Conservation (phyloP, 2,329 filamentous ascomycete species). For the Beauveria varroae region DNA sequence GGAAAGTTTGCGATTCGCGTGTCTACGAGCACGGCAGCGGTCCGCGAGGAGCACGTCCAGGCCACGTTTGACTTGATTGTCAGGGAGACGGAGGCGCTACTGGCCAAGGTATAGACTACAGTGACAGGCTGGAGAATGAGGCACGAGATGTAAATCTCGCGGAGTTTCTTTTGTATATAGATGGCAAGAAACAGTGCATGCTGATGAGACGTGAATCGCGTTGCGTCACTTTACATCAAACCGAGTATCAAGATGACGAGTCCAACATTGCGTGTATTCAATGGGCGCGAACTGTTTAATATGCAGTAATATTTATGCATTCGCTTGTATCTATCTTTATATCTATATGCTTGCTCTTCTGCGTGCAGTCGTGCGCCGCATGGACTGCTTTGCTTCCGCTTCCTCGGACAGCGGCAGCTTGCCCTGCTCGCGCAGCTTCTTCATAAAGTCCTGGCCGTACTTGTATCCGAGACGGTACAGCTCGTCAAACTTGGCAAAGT, state of each 20-base stretch:
- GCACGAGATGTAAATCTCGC: not conserved
- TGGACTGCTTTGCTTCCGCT: slow-evolving; percentile 67
- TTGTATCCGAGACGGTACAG: slow-evolving; percentile 85
- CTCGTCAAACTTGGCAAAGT: slow-evolving; percentile 97
- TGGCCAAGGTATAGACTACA: not conserved
- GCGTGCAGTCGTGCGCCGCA: slow-evolving; percentile 73
- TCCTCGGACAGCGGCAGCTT: slow-evolving; percentile 63
- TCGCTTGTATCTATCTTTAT: not conserved
- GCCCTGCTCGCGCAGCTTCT: slow-evolving; percentile 69
- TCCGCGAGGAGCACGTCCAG: slow-evolving; percentile 65
- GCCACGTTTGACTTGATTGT: slow-evolving; percentile 70
- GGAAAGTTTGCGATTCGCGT: slow-evolving; percentile 74
- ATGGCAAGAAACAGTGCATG: not conserved
- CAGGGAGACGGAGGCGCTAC: slow-evolving; percentile 42
- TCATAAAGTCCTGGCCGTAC: slow-evolving; percentile 75
- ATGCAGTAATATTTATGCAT: not conserved
- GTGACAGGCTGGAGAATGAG: not conserved
- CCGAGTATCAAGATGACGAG: not conserved
- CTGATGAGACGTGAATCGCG: not conserved
- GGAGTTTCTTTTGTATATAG: not conserved
- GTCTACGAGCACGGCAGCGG: slow-evolving; percentile 60
- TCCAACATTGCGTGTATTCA: not conserved
- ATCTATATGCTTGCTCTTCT: slow-evolving; percentile 65
- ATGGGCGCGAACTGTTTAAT: not conserved
- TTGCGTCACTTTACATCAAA: not conserved